A percentile compares a stretch with the other conserved stretches of the same genome.
phyloP scores from a whole-genome alignment of 306 rosid genomes.

The Malus asiatica region DNA sequence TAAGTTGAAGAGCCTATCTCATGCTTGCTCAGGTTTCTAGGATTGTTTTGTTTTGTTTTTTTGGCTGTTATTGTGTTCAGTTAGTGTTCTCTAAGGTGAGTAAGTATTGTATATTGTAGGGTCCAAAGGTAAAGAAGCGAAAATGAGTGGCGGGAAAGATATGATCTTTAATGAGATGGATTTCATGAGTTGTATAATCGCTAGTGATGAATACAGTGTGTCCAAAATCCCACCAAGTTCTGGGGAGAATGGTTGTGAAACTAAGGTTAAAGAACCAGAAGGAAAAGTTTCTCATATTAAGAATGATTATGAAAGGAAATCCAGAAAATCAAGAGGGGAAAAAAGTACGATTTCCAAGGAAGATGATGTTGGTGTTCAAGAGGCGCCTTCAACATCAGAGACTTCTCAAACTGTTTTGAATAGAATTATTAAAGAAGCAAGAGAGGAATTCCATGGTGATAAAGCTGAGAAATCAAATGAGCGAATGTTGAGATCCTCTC shows the following conservation, averaged over 20 bases:
- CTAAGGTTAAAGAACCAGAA: conserved; percentile 17
- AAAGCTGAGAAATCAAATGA: conserved; percentile 27
- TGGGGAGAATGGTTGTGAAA: conserved; percentile 22
- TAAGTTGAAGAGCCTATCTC: background rate
- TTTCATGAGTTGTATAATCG: conserved; percentile 55
- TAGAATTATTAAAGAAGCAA: conserved; percentile 18
- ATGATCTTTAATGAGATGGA: conserved; percentile 47
- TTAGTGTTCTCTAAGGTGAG: conserved; percentile 28
- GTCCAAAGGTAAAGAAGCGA: conserved; percentile 38
- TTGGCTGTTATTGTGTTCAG: background rate
- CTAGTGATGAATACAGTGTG: conserved; percentile 69
- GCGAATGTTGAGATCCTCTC: conserved; percentile 48
- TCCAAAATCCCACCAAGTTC: conserved; percentile 47
- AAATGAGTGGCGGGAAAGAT: conserved; percentile 15
- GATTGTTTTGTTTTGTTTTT: background rate
- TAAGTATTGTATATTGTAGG: conserved; percentile 57
- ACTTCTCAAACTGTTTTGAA: conserved; percentile 19
- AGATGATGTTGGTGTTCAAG: conserved; percentile 21
- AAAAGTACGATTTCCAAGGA: conserved; percentile 18
- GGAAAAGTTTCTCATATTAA: conserved; percentile 8
- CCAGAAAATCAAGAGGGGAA: conserved; percentile 23
- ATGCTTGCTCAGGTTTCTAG: conserved; percentile 11
- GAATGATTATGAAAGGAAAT: conserved; percentile 26
- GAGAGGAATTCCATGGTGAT: conserved; percentile 24
- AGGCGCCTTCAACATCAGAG: conserved; percentile 41